These are phyloP conservation scores for Boletales sp. DNA, from an alignment of 768 basidiomycete genomes.

Conservation along the genomic window DNA sequence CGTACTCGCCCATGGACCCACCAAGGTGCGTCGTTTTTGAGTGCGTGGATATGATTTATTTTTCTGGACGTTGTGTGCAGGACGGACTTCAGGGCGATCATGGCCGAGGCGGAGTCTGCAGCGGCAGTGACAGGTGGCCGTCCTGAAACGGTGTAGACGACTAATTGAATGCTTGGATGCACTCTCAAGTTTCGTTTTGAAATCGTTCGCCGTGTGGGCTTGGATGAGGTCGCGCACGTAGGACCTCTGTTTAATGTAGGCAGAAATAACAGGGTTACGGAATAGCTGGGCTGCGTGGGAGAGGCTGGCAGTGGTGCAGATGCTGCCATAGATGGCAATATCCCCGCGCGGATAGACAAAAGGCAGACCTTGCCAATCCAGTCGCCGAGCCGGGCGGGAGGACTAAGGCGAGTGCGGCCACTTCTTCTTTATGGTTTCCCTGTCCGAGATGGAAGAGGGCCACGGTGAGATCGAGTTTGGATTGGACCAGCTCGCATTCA, in stretches of 20 bases:
- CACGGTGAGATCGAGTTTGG: constrained; percentile 78
- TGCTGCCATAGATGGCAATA: constrained; percentile 78
- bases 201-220: constrained; percentile 87
- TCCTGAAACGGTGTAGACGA: not conserved
- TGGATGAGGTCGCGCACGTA: too few species aligned
- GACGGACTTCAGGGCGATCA: too few species aligned
- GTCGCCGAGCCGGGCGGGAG: too few species aligned
- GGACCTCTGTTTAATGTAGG: constrained; percentile 82
- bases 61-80: too few species aligned
- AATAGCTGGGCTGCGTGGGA: constrained; percentile 57
- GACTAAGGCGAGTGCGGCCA: too few species aligned
- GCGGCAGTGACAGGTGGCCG: too few species aligned
- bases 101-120: too few species aligned
- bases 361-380: too few species aligned
- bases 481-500: constrained; percentile 61
- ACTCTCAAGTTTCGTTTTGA: constrained; percentile 73
- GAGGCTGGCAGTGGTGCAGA: constrained; percentile 79
- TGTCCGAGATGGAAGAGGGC: constrained; percentile 57
- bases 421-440: constrained; percentile 16
- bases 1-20: too few species aligned
- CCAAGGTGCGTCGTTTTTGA: too few species aligned
- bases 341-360: too few species aligned
- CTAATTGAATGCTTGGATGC: constrained; percentile 68
- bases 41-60: too few species aligned
- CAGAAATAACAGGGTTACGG: constrained; percentile 64